Percentiles rank a stretch among this genome's conserved stretches.
phyloP scores from a whole-genome alignment of 1,284 basidiomycete species.

The Rhodotorula sp. region DNA sequence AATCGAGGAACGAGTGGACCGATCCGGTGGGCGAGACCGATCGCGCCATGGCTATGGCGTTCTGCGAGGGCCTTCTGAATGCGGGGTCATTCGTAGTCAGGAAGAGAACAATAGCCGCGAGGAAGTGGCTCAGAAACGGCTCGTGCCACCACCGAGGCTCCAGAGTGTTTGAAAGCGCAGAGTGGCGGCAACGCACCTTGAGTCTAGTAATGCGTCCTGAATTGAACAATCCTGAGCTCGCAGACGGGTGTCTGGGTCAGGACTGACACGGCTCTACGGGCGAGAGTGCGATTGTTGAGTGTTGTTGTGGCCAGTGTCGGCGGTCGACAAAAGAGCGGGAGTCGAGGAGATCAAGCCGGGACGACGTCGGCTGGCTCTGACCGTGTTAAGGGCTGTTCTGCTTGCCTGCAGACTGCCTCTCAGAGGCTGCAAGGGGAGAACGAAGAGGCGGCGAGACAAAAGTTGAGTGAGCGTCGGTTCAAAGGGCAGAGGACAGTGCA shows the following conservation, averaged over 20 bases:
- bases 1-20: slow-evolving; percentile 36
- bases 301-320: background rate
- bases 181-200: too few species aligned
- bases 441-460: background rate
- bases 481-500: background rate
- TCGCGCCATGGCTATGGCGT: slow-evolving; percentile 2
- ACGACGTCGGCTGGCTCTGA: too few species aligned
- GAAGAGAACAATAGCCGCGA: too few species aligned
- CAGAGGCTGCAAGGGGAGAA: background rate
- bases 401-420: background rate
- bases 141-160: too few species aligned
- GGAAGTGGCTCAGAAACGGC: too few species aligned
- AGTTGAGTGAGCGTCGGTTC: background rate
- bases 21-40: slow-evolving; percentile 28
- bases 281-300: background rate
- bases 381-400: background rate
- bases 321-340: too few species aligned
- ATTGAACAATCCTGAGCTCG: too few species aligned
- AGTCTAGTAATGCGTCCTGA: too few species aligned
- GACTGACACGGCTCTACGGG: too few species aligned
- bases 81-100: background rate
- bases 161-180: too few species aligned
- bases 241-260: too few species aligned
- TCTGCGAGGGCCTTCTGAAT: background rate
- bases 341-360: too few species aligned